These are phyloP conservation scores for Musa schizocarpa DNA, from an alignment of 176 grass and related monocot species.

Conservation along the genomic window DNA sequence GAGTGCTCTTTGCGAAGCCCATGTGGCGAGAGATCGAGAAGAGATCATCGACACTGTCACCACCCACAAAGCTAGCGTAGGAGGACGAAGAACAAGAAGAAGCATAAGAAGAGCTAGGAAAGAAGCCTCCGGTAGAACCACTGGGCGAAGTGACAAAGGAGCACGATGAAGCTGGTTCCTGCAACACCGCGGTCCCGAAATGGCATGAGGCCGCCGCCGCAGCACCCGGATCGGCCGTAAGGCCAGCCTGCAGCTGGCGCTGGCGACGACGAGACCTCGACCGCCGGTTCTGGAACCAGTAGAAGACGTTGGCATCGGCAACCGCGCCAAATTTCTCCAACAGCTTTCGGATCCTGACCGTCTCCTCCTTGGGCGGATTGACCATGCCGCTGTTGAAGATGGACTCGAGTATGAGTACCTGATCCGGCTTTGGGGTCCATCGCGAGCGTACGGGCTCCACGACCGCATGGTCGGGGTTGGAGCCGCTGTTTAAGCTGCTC, in stretches of 20 bases:
- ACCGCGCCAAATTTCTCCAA: slow-evolving; percentile 80
- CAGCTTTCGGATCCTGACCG: slow-evolving; percentile 86
- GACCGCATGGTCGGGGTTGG: slow-evolving; percentile 5
- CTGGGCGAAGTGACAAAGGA: not conserved
- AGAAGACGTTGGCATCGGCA: slow-evolving; percentile 90
- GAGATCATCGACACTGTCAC: slow-evolving; percentile 54
- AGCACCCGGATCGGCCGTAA: not conserved
- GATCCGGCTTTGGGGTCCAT: slow-evolving; percentile 90
- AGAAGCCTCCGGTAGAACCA: slow-evolving; percentile 6
- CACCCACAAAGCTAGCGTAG: slow-evolving; percentile 15
- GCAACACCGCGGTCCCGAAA: not conserved
- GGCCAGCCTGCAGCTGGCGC: slow-evolving; percentile 77
- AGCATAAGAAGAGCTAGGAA: slow-evolving; percentile 2
- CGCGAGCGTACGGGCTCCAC: slow-evolving; percentile 65
- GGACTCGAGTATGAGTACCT: slow-evolving; percentile 91
- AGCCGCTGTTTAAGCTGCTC: slow-evolving; percentile 32
- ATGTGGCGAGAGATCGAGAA: slow-evolving; percentile 89
- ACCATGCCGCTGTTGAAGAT: slow-evolving; percentile 99
- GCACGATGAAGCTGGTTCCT: slow-evolving; percentile 12
- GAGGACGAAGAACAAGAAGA: slow-evolving; percentile 20
- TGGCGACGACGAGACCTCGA: slow-evolving; percentile 84
- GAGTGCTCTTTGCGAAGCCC: slow-evolving; percentile 35
- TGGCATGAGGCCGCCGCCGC: not conserved
- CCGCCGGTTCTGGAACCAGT: slow-evolving; percentile 93
- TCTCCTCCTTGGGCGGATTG: slow-evolving; percentile 92